Conservation (phyloP, 2,329 filamentous ascomycete species). For the Botrytis elliptica region DNA sequence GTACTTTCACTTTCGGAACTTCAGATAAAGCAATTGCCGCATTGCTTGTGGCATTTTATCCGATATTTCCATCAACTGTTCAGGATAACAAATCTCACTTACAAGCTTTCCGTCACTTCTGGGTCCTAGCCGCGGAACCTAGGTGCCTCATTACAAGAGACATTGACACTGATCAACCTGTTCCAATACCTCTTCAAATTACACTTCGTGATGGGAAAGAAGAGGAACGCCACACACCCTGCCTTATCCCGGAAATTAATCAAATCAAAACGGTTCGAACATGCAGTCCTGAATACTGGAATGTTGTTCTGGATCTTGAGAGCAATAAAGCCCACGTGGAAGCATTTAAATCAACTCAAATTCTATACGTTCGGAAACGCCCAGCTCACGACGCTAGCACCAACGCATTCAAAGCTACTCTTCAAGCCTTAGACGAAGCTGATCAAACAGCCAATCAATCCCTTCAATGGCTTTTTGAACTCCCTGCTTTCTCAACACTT, state of each 20-base stretch:
- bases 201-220: slow-evolving; percentile 34
- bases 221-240: slow-evolving; percentile 39
- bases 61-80: slow-evolving; percentile 82
- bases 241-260: slow-evolving; percentile 48
- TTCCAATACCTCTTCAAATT: slow-evolving; percentile 70
- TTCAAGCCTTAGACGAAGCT: slow-evolving; percentile 61
- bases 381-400: slow-evolving; percentile 53
- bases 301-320: slow-evolving; percentile 63
- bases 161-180: slow-evolving; percentile 75
- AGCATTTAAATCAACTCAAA: slow-evolving; percentile 60
- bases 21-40: slow-evolving; percentile 83
- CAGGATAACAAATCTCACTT: slow-evolving; percentile 94
- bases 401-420: slow-evolving; percentile 61
- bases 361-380: slow-evolving; percentile 61
- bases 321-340: slow-evolving; percentile 54
- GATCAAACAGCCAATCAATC: slow-evolving; percentile 47
- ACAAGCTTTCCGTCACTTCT: slow-evolving; percentile 95
- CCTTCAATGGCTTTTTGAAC: slow-evolving; percentile 64
- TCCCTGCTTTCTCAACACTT: slow-evolving; percentile 53
- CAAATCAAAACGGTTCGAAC: slow-evolving; percentile 51
- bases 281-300: slow-evolving; percentile 61
- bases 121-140: slow-evolving; percentile 89
- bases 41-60: slow-evolving; percentile 89
- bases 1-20: slow-evolving; percentile 87
- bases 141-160: slow-evolving; percentile 88